Base-by-base conservation (phyloP, 116 monocot genomes). In the Phalaenopsis hybrid region DNA sequence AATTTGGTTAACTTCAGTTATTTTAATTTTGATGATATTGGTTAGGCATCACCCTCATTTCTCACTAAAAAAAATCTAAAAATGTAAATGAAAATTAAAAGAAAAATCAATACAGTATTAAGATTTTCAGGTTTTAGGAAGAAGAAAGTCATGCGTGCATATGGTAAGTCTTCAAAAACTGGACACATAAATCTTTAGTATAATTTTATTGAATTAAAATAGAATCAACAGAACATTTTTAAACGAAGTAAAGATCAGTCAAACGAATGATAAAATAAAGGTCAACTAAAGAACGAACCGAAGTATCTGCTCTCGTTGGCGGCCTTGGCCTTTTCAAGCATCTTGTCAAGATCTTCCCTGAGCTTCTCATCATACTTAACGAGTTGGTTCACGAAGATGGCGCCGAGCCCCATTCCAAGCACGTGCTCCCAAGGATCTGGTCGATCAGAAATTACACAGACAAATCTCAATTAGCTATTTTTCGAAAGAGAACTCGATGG, bases 351-450 rank as follows among this genome's bases (percentile, higher is more conserved):
- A 51, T 93, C 97, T 48, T 92, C 89, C 81, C 90, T 90, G 57
- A 97, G 88, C 88, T 93, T 87, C 13, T 88, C 97, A 65, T 97
- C 92, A 84, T 84, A 97, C 57, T 89, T 93, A 34, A 94, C 91
- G 33, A 97, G 89, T 84, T 92, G 91, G 82, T 91, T 91, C 67
- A 93, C 92, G 65, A 97, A 94, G 67, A 94, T 83, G 44, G 79
- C 90, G 20, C 97, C 94, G 10, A 97, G 50, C 4, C 94, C 94
- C 93, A 94, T 97, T 61, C 94, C 97, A 63, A 97, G 72, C 8
- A 93, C 88, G 76, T 97, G 94, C 88, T 97, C 97, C 97, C 97
- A 92, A 12, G 94, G 93, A 85, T 94, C 97, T 97, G 83, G 13
- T 49, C 57, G 20, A 76, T 49, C 16, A 0, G 5, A 17, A n/a